Percentiles rank a stretch among this genome's conserved stretches.
These are phyloP conservation scores for Lanmaoa rubissima DNA, from an alignment of 768 basidiomycete genomes.

Conservation along the genomic window DNA sequence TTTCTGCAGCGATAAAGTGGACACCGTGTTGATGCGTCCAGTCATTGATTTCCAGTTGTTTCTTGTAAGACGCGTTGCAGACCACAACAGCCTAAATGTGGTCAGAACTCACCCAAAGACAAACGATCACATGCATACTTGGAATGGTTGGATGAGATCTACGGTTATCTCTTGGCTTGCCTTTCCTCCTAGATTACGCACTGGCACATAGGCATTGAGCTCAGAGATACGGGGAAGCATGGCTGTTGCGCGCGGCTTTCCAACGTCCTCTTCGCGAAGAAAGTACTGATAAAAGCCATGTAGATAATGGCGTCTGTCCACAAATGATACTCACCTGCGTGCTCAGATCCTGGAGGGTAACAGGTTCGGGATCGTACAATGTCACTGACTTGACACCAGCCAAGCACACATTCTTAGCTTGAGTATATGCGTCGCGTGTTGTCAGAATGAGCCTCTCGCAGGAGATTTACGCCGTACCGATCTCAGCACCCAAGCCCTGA, in stretches of 20 bases:
- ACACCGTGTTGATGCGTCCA: conserved; percentile 91
- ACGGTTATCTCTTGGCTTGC: conserved; percentile 75
- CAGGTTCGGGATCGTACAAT: conserved; percentile 89
- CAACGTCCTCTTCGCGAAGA: conserved; percentile 82
- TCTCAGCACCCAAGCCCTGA: conserved; percentile 92
- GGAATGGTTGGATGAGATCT: conserved; percentile 84
- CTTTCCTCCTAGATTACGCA: conserved; percentile 77
- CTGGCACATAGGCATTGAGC: conserved; percentile 94
- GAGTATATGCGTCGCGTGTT: conserved; percentile 7
- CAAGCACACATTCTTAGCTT: conserved; percentile 89
- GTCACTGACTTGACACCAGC: conserved; percentile 98
- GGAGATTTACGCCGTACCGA: conserved; percentile 51
- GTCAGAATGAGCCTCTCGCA: conserved; percentile 11
- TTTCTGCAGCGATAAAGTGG: conserved; percentile 89
- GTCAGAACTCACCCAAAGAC: conserved; percentile 7
- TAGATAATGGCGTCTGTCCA: not conserved
- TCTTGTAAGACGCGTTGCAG: conserved; percentile 69
- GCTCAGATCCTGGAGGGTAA: conserved; percentile 85
- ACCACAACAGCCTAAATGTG: conserved; percentile 77
- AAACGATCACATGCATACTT: conserved; percentile 49
- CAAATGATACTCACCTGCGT: conserved; percentile 63
- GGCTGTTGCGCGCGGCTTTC: conserved; percentile 82
- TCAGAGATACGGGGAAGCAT: conserved; percentile 89
- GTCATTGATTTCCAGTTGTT: conserved; percentile 93
- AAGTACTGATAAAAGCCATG: conserved; percentile 68